phyloP scores from a whole-genome alignment of 305 asterid species.

The Nicotiana rustica region DNA sequence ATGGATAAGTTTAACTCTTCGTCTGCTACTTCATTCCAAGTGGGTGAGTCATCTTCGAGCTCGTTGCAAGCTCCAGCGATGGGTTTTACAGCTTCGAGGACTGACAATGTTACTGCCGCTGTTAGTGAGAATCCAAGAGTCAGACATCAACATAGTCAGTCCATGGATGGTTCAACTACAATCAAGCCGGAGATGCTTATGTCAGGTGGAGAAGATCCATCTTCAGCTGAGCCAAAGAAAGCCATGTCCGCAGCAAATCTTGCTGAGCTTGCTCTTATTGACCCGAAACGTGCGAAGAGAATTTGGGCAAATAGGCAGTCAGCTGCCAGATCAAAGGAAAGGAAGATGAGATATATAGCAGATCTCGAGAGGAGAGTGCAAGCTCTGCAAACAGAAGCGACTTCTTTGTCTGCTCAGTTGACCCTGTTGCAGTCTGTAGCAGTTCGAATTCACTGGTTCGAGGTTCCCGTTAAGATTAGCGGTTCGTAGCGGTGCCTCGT shows the following conservation, averaged over 20 bases:
- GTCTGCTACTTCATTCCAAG: constrained; percentile 53
- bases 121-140: constrained; percentile 72
- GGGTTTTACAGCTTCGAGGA: constrained; percentile 42
- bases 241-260: constrained; percentile 95
- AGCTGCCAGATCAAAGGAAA: constrained; percentile 92
- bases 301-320: constrained; percentile 99
- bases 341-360: constrained; percentile 94
- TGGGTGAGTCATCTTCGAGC: constrained; percentile 38
- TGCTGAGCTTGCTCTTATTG: constrained; percentile 91
- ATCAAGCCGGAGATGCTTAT: constrained; percentile 85
- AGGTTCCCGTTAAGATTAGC: too few relatives aligned
- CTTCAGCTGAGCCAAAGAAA: constrained; percentile 74
- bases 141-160: constrained; percentile 96
- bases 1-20: constrained; percentile 85
- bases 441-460: too few relatives aligned
- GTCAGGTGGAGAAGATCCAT: constrained; percentile 73
- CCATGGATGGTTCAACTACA: constrained; percentile 95
- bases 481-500: too few relatives aligned
- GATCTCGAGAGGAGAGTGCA: constrained; percentile 98
- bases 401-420: constrained; percentile 90
- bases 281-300: constrained; percentile 77
- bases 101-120: constrained; percentile 48
- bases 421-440: constrained; percentile 62
- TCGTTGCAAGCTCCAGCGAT: constrained; percentile 49
- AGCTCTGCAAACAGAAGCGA: constrained; percentile 89